Evolutionary conservation across 1,284 basidiomycete species (phyloP).

Genomic region (Ganoderma meredithae): DNA sequence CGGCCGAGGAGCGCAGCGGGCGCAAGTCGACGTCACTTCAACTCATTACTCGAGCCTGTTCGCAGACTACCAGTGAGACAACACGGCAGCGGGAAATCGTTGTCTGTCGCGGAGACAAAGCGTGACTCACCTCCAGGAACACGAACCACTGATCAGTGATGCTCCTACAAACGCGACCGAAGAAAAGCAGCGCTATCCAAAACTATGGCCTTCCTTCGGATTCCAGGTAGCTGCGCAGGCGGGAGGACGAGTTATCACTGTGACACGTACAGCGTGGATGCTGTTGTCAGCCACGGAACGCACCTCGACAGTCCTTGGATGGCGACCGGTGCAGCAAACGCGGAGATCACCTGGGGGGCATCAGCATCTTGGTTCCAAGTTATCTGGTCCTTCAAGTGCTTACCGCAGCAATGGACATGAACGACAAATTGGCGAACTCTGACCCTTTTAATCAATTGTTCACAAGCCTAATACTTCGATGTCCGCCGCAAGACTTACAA

Average conservation of each 20-base stretch:
- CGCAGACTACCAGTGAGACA: too few relatives aligned
- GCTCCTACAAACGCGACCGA: conserved; percentile 58
- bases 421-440: conserved; percentile 36
- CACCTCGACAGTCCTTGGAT: conserved; percentile 47
- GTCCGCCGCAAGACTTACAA: conserved; percentile 34
- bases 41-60: too few relatives aligned
- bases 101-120: too few relatives aligned
- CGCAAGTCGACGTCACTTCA: too few relatives aligned
- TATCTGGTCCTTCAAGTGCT: background rate
- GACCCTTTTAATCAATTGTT: conserved; percentile 23
- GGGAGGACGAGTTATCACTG: background rate
- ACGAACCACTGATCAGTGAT: conserved; percentile 52
- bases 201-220: conserved; percentile 58
- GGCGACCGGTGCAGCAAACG: conserved; percentile 51
- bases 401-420: conserved; percentile 31
- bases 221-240: conserved; percentile 49
- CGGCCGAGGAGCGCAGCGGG: too few relatives aligned
- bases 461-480: background rate
- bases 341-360: conserved; percentile 33
- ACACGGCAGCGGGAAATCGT: too few relatives aligned
- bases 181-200: conserved; percentile 69
- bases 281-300: background rate
- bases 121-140: conserved; percentile 30
- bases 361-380: background rate
- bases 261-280: background rate